Evolutionary conservation across 768 basidiomycete genomes (phyloP).

Genomic region (Lactarius indigo): DNA sequence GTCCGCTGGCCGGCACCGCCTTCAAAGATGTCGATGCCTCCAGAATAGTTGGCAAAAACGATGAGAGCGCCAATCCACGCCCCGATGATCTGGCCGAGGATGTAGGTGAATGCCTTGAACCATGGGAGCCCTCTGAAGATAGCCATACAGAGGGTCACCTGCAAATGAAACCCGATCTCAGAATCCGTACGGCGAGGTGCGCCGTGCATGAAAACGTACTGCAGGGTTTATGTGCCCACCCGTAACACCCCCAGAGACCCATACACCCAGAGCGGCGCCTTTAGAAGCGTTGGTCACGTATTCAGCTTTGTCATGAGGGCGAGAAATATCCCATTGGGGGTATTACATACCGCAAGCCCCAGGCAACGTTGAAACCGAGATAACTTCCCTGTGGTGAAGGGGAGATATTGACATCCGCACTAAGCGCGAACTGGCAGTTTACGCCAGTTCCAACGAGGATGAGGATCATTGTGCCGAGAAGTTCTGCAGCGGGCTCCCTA

Average conservation of each 20-base stretch:
- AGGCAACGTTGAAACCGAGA: slow-evolving; percentile 26
- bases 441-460: slow-evolving; percentile 29
- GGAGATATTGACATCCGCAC: slow-evolving; percentile 21
- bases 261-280: slow-evolving; percentile 64
- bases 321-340: neutral
- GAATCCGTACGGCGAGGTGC: neutral
- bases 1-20: slow-evolving; percentile 54
- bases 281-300: neutral
- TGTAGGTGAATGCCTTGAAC: slow-evolving; percentile 71
- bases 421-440: slow-evolving; percentile 29
- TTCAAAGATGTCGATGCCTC: slow-evolving; percentile 62
- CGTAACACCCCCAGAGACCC: slow-evolving; percentile 62
- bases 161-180: neutral
- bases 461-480: slow-evolving; percentile 31
- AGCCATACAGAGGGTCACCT: slow-evolving; percentile 70
- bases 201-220: slow-evolving; percentile 16
- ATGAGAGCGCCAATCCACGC: slow-evolving; percentile 55
- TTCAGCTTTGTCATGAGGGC: neutral
- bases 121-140: slow-evolving; percentile 72
- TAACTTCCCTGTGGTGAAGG: slow-evolving; percentile 28
- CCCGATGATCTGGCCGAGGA: slow-evolving; percentile 60
- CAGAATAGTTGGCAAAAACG: slow-evolving; percentile 60
- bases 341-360: slow-evolving; percentile 26
- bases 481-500: slow-evolving; percentile 29
- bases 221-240: slow-evolving; percentile 57